Evolutionary conservation across 306 rosid species (phyloP).

Genomic region (Senna tora): DNA sequence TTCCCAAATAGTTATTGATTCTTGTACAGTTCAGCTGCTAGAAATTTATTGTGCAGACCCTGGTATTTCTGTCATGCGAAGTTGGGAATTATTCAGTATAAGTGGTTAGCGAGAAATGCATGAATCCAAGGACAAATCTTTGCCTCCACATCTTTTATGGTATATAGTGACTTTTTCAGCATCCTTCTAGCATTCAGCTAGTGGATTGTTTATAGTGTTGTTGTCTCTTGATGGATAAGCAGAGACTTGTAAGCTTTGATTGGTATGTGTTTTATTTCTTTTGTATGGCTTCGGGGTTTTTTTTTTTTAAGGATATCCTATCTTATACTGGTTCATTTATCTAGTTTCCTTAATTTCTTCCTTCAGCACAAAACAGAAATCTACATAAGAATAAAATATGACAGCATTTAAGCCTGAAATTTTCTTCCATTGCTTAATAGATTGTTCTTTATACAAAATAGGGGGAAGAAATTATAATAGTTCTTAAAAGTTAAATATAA

Average conservation of each 20-base stretch:
- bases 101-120: not conserved
- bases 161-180: not conserved
- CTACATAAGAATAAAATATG: not conserved
- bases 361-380: conserved; percentile 2
- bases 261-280: not conserved
- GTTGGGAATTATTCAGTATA: not conserved
- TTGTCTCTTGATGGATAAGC: not conserved
- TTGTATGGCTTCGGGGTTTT: not conserved
- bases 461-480: not conserved
- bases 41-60: not conserved
- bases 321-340: not conserved
- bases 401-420: not conserved
- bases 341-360: not conserved
- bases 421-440: not conserved
- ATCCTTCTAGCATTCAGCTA: not conserved
- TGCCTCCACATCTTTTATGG: not conserved
- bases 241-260: not conserved
- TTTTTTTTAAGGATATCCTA: not conserved
- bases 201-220: not conserved
- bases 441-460: not conserved
- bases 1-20: conserved; percentile 3
- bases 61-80: not conserved
- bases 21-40: conserved; percentile 6
- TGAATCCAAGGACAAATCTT: not conserved
- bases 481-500: not conserved